Percentiles rank a stretch among this genome's conserved stretches.
phyloP scores from a whole-genome alignment of 208 protist species.

The Acanthamoeba sp. region DNA sequence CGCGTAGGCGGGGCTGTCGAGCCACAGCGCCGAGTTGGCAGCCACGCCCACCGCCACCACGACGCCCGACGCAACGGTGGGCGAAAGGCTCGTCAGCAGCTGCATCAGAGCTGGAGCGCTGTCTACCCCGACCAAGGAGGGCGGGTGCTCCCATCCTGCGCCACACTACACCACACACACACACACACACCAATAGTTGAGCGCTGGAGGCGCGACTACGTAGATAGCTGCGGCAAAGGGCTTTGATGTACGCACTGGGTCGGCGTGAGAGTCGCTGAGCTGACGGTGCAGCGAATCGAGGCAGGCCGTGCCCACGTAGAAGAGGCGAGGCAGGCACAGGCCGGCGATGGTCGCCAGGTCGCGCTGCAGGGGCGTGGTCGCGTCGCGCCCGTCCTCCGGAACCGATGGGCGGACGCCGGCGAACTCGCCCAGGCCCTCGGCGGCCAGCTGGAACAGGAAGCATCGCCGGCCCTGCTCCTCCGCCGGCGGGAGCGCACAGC shows the following conservation, averaged over 20 bases:
- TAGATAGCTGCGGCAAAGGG: too few species aligned
- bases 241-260: not conserved
- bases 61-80: not conserved
- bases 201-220: too few species aligned
- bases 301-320: not conserved
- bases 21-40: not conserved
- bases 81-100: not conserved
- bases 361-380: not conserved
- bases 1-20: not conserved
- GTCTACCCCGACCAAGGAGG: not conserved
- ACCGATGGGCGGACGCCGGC: not conserved
- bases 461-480: not conserved
- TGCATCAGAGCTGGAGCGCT: not conserved
- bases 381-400: not conserved
- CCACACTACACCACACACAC: too few species aligned
- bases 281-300: not conserved
- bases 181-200: too few species aligned
- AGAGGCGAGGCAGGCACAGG: not conserved
- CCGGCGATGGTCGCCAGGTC: not conserved
- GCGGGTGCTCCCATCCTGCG: not conserved
- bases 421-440: not conserved
- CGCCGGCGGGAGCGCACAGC: not conserved
- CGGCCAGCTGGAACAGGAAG: slow-evolving; percentile 21
- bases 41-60: not conserved
- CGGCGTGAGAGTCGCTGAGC: not conserved